A percentile compares a stretch with the other conserved stretches of the same genome.
Conservation (phyloP, 208 protist genomes). For the Crithidia thermophila region DNA sequence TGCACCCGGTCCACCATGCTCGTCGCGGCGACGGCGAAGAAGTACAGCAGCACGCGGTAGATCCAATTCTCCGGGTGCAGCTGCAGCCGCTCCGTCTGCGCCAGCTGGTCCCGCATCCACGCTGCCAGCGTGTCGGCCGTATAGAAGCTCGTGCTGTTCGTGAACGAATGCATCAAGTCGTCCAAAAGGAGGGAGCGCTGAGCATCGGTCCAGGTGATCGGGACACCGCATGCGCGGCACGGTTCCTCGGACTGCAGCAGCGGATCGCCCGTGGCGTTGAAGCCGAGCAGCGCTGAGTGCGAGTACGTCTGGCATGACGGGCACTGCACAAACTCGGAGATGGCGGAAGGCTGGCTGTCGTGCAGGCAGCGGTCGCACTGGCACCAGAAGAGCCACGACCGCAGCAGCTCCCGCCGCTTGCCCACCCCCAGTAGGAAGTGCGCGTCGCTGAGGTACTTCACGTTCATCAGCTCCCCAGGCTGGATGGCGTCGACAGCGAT, state of each 20-base stretch:
- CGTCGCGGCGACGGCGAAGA: conserved; percentile 39
- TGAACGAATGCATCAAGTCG: conserved; percentile 36
- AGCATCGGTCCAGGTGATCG: conserved; percentile 30
- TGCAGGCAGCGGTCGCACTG: conserved; percentile 60
- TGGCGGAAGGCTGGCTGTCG: conserved; percentile 42
- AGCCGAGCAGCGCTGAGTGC: conserved; percentile 43
- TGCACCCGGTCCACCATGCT: conserved; percentile 27
- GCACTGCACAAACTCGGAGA: conserved; percentile 74
- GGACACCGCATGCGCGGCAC: conserved; percentile 34
- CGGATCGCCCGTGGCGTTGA: conserved; percentile 32
- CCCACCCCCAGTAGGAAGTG: conserved; percentile 82
- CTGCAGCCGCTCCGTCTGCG: conserved; percentile 22
- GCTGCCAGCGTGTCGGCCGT: conserved; percentile 24
- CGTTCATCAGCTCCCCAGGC: conserved; percentile 79
- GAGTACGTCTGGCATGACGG: conserved; percentile 46
- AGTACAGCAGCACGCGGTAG: conserved; percentile 63
- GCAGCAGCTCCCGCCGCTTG: conserved; percentile 74
- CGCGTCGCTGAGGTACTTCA: conserved; percentile 88
- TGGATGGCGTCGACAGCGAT: conserved; percentile 66
- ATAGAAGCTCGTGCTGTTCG: conserved; percentile 23
- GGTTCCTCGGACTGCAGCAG: conserved; percentile 17
- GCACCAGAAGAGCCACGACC: conserved; percentile 90
- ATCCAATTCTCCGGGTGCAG: conserved; percentile 73
- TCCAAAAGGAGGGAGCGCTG: conserved; percentile 30
- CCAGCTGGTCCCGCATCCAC: conserved; percentile 50